Conservation (phyloP, 495 filamentous ascomycete genomes). For the Aspergillus avenaceus region DNA sequence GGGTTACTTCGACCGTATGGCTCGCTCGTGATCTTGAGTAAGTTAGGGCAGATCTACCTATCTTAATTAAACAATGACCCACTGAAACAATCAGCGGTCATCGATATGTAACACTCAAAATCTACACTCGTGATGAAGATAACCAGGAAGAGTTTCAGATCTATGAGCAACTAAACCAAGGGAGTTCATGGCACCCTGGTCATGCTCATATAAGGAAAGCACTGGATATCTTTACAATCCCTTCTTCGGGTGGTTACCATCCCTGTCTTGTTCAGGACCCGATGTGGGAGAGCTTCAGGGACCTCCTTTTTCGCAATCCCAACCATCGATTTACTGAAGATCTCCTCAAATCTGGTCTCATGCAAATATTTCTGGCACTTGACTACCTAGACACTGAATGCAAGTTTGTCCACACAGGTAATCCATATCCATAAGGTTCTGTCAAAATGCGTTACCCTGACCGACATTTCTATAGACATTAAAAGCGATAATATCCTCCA, state of each 20-base stretch:
- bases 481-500: conserved; percentile 42
- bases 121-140: conserved; percentile 25
- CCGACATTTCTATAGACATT: conserved; percentile 31
- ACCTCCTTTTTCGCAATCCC: conserved; percentile 29
- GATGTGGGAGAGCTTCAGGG: conserved; percentile 37
- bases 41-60: conserved; percentile 18
- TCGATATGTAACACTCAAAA: conserved; percentile 42
- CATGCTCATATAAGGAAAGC: conserved; percentile 22
- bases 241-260: conserved; percentile 25
- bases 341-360: conserved; percentile 26
- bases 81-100: conserved; percentile 23
- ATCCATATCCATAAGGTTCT: too few species aligned
- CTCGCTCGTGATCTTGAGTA: conserved; percentile 49
- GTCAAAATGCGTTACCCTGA: too few species aligned
- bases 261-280: conserved; percentile 35
- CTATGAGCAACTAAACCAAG: conserved; percentile 21
- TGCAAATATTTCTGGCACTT: conserved; percentile 34
- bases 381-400: conserved; percentile 44
- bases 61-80: conserved; percentile 3
- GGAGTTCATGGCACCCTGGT: conserved; percentile 21
- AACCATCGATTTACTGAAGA: conserved; percentile 27
- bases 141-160: conserved; percentile 25
- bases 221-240: conserved; percentile 29
- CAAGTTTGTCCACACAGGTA: conserved; percentile 46
- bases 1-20: conserved; percentile 51